Conservation (phyloP, 495 filamentous ascomycete species). For the Podospora bellae-mahoneyi region DNA sequence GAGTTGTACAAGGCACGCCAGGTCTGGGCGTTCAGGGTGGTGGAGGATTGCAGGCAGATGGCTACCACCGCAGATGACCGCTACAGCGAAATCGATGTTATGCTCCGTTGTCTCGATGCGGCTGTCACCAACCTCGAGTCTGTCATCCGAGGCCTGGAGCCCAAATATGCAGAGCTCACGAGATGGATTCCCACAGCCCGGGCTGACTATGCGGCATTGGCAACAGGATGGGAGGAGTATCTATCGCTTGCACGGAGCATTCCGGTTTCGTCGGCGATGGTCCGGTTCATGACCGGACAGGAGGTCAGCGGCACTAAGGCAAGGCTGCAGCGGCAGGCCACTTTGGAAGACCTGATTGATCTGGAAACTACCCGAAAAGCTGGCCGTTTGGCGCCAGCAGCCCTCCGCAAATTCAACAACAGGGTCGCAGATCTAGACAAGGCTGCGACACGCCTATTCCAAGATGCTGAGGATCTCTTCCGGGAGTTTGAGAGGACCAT, state of each 20-base stretch:
- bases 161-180: slow-evolving; percentile 68
- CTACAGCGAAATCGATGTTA: slow-evolving; percentile 64
- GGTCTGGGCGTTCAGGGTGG: slow-evolving; percentile 69
- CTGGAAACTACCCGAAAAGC: slow-evolving; percentile 62
- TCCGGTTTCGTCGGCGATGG: slow-evolving; percentile 50
- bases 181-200: slow-evolving; percentile 67
- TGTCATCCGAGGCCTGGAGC: slow-evolving; percentile 69
- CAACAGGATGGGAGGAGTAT: slow-evolving; percentile 66
- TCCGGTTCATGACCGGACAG: slow-evolving; percentile 52
- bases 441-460: slow-evolving; percentile 43
- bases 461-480: slow-evolving; percentile 45
- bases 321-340: slow-evolving; percentile 39
- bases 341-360: slow-evolving; percentile 72
- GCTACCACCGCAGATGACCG: slow-evolving; percentile 47
- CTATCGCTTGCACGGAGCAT: slow-evolving; percentile 61
- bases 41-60: slow-evolving; percentile 59
- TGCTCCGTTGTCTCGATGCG: slow-evolving; percentile 68
- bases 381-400: slow-evolving; percentile 47
- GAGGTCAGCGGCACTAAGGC: slow-evolving; percentile 42
- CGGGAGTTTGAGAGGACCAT: slow-evolving; percentile 49
- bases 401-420: slow-evolving; percentile 44
- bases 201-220: slow-evolving; percentile 64
- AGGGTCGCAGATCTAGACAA: slow-evolving; percentile 48
- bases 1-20: slow-evolving; percentile 70
- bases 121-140: slow-evolving; percentile 77